Evolutionary conservation across 1,284 basidiomycete genomes (phyloP).

Genomic region (Naganishia sp.): DNA sequence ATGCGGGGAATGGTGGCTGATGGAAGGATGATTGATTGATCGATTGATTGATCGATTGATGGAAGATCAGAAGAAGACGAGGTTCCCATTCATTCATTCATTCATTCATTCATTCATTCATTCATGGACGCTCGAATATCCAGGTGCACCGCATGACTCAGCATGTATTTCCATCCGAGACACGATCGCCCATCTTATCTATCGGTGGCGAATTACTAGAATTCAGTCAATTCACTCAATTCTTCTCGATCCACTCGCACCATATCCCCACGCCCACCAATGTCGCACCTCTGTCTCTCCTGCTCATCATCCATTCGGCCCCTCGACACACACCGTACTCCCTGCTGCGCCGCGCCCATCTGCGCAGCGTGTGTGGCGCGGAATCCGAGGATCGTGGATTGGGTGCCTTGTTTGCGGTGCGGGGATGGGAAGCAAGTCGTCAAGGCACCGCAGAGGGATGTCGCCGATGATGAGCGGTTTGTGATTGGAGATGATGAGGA

Average conservation of each 20-base stretch:
- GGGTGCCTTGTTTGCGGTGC: conserved; percentile 47
- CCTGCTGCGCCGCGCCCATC: conserved; percentile 47
- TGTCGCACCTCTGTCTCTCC: conserved; percentile 20
- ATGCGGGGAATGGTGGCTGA: background rate
- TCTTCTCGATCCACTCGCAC: background rate
- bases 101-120: too few relatives aligned
- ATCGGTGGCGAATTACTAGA: background rate
- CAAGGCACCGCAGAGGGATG: background rate
- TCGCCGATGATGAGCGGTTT: conserved; percentile 1
- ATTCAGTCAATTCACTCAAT: background rate
- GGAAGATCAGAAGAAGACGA: too few relatives aligned
- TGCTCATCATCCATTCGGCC: conserved; percentile 23
- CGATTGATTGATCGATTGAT: too few relatives aligned
- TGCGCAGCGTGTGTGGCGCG: conserved; percentile 41
- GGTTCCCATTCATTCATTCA: too few relatives aligned
- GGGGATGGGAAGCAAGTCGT: conserved; percentile 37
- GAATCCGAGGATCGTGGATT: conserved; percentile 47
- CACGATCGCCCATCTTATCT: conserved; percentile 2
- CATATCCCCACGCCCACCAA: background rate
- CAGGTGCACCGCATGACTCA: background rate
- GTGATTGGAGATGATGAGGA: conserved; percentile 24
- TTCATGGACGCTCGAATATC: too few relatives aligned
- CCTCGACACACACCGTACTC: conserved; percentile 33
- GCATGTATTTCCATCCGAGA: background rate
- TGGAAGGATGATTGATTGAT: background rate